These are phyloP conservation scores for Verticillium nubilum DNA, from an alignment of 2,329 filamentous ascomycete genomes.

Conservation along the genomic window DNA sequence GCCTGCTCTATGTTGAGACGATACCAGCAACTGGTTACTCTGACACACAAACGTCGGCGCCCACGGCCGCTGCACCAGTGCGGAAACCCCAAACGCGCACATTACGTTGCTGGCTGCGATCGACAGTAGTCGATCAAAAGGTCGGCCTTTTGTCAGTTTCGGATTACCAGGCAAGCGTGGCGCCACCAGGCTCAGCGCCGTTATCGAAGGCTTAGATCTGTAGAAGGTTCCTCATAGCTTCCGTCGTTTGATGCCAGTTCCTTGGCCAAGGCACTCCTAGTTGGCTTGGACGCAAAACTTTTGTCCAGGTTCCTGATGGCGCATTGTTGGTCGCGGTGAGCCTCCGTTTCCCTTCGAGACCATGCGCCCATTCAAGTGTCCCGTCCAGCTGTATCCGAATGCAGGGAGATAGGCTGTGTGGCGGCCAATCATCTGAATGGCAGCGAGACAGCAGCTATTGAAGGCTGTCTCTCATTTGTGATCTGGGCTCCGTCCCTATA, in stretches of 20 bases:
- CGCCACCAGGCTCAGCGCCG: not conserved
- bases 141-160: not conserved
- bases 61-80: not conserved
- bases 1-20: not conserved
- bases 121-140: not conserved
- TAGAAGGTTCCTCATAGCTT: not conserved
- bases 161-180: not conserved
- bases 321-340: not conserved
- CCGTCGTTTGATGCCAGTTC: not conserved
- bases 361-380: not conserved
- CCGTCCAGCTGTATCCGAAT: not conserved
- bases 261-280: not conserved
- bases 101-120: not conserved
- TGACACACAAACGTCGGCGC: not conserved
- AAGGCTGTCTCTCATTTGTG: not conserved
- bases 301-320: not conserved
- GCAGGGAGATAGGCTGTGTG: not conserved
- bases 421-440: not conserved
- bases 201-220: not conserved
- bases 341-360: not conserved
- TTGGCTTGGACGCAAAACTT: not conserved
- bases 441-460: not conserved
- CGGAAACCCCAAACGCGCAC: not conserved
- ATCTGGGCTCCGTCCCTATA: not conserved
- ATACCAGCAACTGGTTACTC: not conserved